phyloP scores from a whole-genome alignment of 257 asterid species.

The Solanum appendiculatum region DNA sequence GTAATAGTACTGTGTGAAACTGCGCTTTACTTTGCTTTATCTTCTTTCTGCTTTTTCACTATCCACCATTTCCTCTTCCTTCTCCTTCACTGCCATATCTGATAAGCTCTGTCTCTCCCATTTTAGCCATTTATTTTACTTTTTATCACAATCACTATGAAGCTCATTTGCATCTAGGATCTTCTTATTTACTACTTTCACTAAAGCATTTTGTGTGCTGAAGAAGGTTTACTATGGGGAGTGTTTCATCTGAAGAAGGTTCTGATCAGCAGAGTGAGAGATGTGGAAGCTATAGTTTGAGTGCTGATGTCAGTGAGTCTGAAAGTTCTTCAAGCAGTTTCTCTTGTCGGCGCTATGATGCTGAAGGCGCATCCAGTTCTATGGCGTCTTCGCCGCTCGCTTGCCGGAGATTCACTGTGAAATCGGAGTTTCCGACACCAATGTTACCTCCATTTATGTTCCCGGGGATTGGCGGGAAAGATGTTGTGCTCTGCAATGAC shows the following conservation, averaged over 20 bases:
- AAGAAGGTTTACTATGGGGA: conserved; percentile 39
- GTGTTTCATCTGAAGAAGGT: conserved; percentile 74
- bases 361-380: conserved; percentile 55
- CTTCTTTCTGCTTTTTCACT: conserved; percentile 20
- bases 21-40: conserved; percentile 35
- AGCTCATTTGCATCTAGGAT: background rate
- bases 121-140: background rate
- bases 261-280: conserved; percentile 54
- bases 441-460: conserved; percentile 50
- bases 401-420: background rate
- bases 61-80: conserved; percentile 14
- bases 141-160: background rate
- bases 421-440: conserved; percentile 30
- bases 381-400: conserved; percentile 50
- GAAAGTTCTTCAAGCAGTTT: conserved; percentile 49
- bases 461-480: conserved; percentile 64
- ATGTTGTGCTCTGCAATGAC: conserved; percentile 53
- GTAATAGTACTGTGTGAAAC: background rate
- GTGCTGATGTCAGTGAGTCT: conserved; percentile 97
- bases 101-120: background rate
- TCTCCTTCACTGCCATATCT: background rate
- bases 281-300: conserved; percentile 78
- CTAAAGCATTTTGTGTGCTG: background rate
- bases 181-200: background rate
- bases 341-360: conserved; percentile 29